A percentile compares a stretch with the other conserved stretches of the same genome.
Evolutionary conservation across 176 grass and related monocot genomes (phyloP).

Genomic region (Oryza glumipatula): DNA sequence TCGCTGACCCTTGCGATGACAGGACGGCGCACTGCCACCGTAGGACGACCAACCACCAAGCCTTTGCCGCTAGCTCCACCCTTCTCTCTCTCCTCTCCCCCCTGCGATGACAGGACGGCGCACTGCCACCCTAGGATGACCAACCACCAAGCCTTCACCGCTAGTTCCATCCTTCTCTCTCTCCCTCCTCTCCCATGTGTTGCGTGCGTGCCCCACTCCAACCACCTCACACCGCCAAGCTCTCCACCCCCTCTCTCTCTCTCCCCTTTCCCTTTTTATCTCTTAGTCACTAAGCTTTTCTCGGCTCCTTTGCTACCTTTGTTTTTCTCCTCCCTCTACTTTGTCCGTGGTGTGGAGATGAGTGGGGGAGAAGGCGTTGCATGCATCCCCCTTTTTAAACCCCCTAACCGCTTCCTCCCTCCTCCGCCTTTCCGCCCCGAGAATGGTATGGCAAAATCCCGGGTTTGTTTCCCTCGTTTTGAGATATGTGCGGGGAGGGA

Average conservation of each 20-base stretch:
- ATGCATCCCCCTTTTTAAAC: slow-evolving; percentile 44
- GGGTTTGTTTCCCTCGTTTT: slow-evolving; percentile 1
- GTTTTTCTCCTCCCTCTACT: not conserved
- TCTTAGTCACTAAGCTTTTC: not conserved
- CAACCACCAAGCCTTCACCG: too few relatives aligned
- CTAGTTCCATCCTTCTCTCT: too few relatives aligned
- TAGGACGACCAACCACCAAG: too few relatives aligned
- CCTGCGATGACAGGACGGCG: too few relatives aligned
- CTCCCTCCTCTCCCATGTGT: too few relatives aligned
- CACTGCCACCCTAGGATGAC: too few relatives aligned
- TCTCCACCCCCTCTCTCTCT: not conserved
- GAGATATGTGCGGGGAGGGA: slow-evolving; percentile 9
- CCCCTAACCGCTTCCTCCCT: slow-evolving; percentile 1
- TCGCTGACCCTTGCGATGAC: too few relatives aligned
- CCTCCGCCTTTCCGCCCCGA: not conserved
- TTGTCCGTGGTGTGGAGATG: not conserved
- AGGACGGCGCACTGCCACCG: too few relatives aligned
- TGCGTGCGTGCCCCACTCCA: not conserved
- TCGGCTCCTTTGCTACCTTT: not conserved
- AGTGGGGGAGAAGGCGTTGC: not conserved
- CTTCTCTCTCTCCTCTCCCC: not conserved
- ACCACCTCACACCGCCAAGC: not conserved
- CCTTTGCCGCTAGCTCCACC: not conserved
- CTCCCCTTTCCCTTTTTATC: not conserved
- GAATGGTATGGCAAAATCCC: not conserved